These are phyloP conservation scores for Alternaria triticimaculans DNA, from an alignment of 2,329 filamentous ascomycete species.

Conservation along the genomic window DNA sequence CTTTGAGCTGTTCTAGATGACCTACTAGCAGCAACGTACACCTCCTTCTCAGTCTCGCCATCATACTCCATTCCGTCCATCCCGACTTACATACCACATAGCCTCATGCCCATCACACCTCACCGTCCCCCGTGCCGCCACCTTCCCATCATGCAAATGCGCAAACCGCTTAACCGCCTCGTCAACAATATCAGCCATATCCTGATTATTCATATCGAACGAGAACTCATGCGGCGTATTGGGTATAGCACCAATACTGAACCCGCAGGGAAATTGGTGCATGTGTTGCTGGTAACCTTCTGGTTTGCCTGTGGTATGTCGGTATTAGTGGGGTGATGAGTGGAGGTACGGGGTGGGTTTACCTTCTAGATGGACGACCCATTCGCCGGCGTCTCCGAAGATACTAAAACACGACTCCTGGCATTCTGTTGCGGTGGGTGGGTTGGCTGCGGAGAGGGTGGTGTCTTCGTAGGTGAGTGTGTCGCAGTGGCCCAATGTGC, in stretches of 20 bases:
- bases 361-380: slow-evolving; percentile 24
- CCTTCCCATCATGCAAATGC: slow-evolving; percentile 20
- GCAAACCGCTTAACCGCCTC: slow-evolving; percentile 28
- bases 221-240: slow-evolving; percentile 19
- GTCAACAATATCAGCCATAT: slow-evolving; percentile 31
- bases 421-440: slow-evolving; percentile 21
- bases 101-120: slow-evolving; percentile 21
- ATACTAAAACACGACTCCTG: slow-evolving; percentile 20
- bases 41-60: not conserved
- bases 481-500: slow-evolving; percentile 21
- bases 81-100: slow-evolving; percentile 24
- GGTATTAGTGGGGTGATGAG: not conserved
- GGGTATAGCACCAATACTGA: slow-evolving; percentile 21
- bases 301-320: slow-evolving; percentile 9
- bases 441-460: slow-evolving; percentile 12
- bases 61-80: not conserved
- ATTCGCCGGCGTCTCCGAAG: slow-evolving; percentile 29
- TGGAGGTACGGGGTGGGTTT: not conserved
- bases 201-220: slow-evolving; percentile 31
- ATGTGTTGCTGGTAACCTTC: slow-evolving; percentile 24
- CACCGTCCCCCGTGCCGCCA: slow-evolving; percentile 27
- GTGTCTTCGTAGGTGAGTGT: slow-evolving; percentile 23
- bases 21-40: too few relatives aligned
- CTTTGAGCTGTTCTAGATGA: too few relatives aligned
- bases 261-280: slow-evolving; percentile 18